A percentile compares a stretch with the other conserved stretches of the same genome.
Conservation (phyloP, 2,329 filamentous ascomycete genomes). For the Magnaporthales sp. region DNA sequence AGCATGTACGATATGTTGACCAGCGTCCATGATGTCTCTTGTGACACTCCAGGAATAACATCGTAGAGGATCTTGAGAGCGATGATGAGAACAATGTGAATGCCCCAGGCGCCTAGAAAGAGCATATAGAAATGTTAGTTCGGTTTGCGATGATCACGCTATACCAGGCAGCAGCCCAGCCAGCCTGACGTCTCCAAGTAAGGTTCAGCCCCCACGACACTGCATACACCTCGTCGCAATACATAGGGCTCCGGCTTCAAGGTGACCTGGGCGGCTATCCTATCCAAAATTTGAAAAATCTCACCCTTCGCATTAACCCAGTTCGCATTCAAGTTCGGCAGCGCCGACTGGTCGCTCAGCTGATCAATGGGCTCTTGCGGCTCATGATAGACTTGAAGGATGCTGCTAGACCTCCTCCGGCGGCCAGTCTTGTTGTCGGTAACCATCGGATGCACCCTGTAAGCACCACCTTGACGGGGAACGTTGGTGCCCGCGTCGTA, state of each 20-base stretch:
- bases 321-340: conserved; percentile 94
- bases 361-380: conserved; percentile 95
- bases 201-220: neutral
- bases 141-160: neutral
- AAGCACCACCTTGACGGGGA: conserved; percentile 51
- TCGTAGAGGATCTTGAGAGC: conserved; percentile 94
- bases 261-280: neutral
- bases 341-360: conserved; percentile 88
- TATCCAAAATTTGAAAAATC: conserved; percentile 16
- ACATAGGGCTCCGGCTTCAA: neutral
- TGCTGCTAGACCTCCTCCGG: conserved; percentile 91
- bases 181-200: neutral
- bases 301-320: conserved; percentile 99
- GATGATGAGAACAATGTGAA: conserved; percentile 88
- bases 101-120: conserved; percentile 81
- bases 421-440: conserved; percentile 60
- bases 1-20: conserved; percentile 99
- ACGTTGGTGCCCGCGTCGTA: conserved; percentile 76
- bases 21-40: conserved; percentile 97
- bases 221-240: neutral
- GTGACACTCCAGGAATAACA: conserved; percentile 89
- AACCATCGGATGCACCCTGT: conserved; percentile 47
- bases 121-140: neutral
- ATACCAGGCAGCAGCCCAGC: neutral
- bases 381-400: conserved; percentile 88